Evolutionary conservation across 1,284 basidiomycete genomes (phyloP).

Genomic region (Ceratobasidium sp.): DNA sequence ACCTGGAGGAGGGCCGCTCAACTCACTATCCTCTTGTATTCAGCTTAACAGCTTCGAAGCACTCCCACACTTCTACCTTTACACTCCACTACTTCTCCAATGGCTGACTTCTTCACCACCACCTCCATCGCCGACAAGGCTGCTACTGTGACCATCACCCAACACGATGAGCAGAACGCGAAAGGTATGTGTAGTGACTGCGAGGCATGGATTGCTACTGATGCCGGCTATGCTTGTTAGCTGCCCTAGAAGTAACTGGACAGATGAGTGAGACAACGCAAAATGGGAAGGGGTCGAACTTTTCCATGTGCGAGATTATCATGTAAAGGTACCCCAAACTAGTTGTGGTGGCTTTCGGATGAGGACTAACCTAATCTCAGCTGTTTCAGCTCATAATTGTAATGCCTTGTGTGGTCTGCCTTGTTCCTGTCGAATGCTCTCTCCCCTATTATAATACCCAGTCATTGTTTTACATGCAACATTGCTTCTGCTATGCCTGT

Average conservation of each 20-base stretch:
- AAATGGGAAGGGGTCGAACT: conserved; percentile 13
- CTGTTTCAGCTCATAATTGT: background rate
- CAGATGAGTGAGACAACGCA: background rate
- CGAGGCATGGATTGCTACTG: background rate
- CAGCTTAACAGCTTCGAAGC: background rate
- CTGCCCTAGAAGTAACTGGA: background rate
- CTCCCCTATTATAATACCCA: too few species aligned
- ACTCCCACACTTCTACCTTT: background rate
- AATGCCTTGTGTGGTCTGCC: too few species aligned
- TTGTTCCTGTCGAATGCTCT: too few species aligned
- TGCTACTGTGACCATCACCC: background rate
- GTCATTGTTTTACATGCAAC: too few species aligned
- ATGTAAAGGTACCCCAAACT: conserved; percentile 14
- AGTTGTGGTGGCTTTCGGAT: background rate
- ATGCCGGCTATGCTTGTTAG: background rate
- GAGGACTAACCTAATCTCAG: background rate
- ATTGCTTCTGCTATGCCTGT: too few species aligned
- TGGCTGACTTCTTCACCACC: conserved; percentile 26
- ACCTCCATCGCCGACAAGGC: conserved; percentile 21
- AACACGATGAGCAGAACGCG: background rate
- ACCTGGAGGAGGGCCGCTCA: background rate
- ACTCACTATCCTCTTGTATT: background rate
- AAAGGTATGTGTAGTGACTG: background rate
- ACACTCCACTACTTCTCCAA: background rate
- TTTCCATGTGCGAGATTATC: conserved; percentile 33